These are phyloP conservation scores for Usnea hakonensis DNA, from an alignment of 495 filamentous ascomycete genomes.

Conservation along the genomic window DNA sequence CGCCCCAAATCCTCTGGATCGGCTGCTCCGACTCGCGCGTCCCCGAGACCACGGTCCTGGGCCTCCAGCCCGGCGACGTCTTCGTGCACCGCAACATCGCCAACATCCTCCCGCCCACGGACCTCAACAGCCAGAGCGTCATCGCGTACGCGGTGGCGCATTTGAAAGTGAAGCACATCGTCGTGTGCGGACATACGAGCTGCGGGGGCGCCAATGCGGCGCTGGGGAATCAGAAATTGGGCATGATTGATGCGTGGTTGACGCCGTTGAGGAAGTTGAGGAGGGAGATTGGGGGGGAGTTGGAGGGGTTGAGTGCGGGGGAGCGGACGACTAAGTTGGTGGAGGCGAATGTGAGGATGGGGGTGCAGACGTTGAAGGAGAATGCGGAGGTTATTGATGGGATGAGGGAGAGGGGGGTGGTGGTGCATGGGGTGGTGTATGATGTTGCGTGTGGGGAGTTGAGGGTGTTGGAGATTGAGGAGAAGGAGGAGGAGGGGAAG, in stretches of 20 bases:
- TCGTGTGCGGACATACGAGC: conserved; percentile 75
- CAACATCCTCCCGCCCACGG: conserved; percentile 71
- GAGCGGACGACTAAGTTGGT: conserved; percentile 48
- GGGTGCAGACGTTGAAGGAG: conserved; percentile 54
- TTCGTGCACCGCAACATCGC: conserved; percentile 95
- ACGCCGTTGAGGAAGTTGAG: conserved; percentile 60
- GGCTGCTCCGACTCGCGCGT: conserved; percentile 87
- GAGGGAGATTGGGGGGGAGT: conserved; percentile 32
- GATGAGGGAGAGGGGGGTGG: conserved; percentile 57
- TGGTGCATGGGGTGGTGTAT: conserved; percentile 67
- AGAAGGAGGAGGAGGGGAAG: conserved; percentile 36
- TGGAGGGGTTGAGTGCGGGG: conserved; percentile 44
- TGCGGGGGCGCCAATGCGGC: conserved; percentile 74
- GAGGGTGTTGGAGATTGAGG: conserved; percentile 43
- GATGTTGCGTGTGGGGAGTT: conserved; percentile 56
- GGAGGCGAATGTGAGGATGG: conserved; percentile 63
- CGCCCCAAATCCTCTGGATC: conserved; percentile 78
- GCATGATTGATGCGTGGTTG: conserved; percentile 73
- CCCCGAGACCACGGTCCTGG: conserved; percentile 78
- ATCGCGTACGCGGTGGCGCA: conserved; percentile 73
- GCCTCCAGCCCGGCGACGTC: conserved; percentile 76
- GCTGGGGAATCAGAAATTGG: conserved; percentile 58
- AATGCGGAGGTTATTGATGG: conserved; percentile 43
- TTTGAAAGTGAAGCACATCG: conserved; percentile 72
- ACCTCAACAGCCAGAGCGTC: conserved; percentile 69